Base-by-base conservation (phyloP, 495 filamentous ascomycete genomes). In the Aspergillus kassunensis region DNA sequence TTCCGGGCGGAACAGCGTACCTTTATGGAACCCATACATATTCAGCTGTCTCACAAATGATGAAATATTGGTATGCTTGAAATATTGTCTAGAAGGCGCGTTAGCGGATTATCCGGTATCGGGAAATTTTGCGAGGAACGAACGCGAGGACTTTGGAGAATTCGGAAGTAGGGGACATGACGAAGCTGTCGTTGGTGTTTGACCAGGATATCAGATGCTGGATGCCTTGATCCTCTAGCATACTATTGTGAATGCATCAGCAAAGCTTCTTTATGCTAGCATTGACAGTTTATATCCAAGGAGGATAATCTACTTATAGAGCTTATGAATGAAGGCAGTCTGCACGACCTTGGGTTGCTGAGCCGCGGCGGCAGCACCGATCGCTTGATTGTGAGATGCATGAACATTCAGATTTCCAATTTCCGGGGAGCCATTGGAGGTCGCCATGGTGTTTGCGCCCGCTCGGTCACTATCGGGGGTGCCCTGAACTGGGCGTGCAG, bases 11-110 rank as follows among this genome's bases (percentile, higher is more conserved):
- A 20, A 39, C 44, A 18, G 35, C 77, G 43, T 76, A 93, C 93
- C 93, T 90, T 98, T 98, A 70, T 98, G 93, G 74, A 98, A 98
- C 2, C 93, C 93, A 60, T 98, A 98, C 93, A 98, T 98, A 65
- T 98, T 98, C 47, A 98, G 75, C 70, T 98, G 93, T 42, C 93
- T 83, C 30, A 98, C 93, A 65, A 98, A 98, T 9, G 93, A 98
- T 4, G 93, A 97, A 48, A 97, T 95, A 64, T 98, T 98, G 53
- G 93, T 98, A 68, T 98, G 93, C 65, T 98, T 98, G 69, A 98
- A 98, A 68, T 98, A 98, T 83, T 95, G 83, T 51, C 84, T 87
- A 62, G 40, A 33, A 30, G 15, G 58, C 39, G 21, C 19, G 49
- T 74, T 61, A 73, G 69, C 49, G 30, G 39, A 43, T 29, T 45